These are phyloP conservation scores for Suillus spraguei DNA, from an alignment of 768 basidiomycete species.

Conservation along the genomic window DNA sequence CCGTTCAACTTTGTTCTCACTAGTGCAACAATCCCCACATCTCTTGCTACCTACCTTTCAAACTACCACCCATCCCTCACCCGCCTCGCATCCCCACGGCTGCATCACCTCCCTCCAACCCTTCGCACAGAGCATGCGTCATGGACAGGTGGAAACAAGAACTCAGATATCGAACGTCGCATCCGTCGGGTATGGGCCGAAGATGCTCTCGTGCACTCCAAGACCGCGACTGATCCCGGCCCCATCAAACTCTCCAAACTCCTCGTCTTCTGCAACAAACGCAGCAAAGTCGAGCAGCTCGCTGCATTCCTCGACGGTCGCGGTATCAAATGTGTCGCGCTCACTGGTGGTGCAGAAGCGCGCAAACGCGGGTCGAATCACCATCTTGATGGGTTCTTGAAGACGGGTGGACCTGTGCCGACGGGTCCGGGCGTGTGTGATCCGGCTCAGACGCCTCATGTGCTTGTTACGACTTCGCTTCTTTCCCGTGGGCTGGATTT, in stretches of 20 bases:
- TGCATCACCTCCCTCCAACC: slow-evolving; percentile 76
- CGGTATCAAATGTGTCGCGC: slow-evolving; percentile 62
- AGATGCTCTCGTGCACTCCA: slow-evolving; percentile 45
- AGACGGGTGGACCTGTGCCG: slow-evolving; percentile 17
- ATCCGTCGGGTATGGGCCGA: slow-evolving; percentile 76
- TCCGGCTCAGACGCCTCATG: slow-evolving; percentile 49
- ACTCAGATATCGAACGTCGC: slow-evolving; percentile 77
- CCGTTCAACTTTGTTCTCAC: slow-evolving; percentile 84
- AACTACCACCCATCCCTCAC: slow-evolving; percentile 59
- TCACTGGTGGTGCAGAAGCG: slow-evolving; percentile 63
- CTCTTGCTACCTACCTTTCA: slow-evolving; percentile 67
- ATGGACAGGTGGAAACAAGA: slow-evolving; percentile 81
- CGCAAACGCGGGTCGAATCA: slow-evolving; percentile 71
- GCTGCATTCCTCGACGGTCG: slow-evolving; percentile 58
- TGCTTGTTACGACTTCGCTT: slow-evolving; percentile 88
- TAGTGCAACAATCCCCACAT: slow-evolving; percentile 85
- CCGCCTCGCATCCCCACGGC: slow-evolving; percentile 78
- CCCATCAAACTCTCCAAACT: slow-evolving; percentile 58
- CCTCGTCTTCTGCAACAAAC: slow-evolving; percentile 84
- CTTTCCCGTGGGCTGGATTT: slow-evolving; percentile 93
- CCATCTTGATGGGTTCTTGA: slow-evolving; percentile 77
- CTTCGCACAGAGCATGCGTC: slow-evolving; percentile 73
- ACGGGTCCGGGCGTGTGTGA: slow-evolving; percentile 21
- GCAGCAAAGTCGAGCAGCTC: slow-evolving; percentile 64
- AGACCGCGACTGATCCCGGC: slow-evolving; percentile 22